Evolutionary conservation across 2,329 filamentous ascomycete genomes (phyloP).

Genomic region (Aspergillus sclerotialis): DNA sequence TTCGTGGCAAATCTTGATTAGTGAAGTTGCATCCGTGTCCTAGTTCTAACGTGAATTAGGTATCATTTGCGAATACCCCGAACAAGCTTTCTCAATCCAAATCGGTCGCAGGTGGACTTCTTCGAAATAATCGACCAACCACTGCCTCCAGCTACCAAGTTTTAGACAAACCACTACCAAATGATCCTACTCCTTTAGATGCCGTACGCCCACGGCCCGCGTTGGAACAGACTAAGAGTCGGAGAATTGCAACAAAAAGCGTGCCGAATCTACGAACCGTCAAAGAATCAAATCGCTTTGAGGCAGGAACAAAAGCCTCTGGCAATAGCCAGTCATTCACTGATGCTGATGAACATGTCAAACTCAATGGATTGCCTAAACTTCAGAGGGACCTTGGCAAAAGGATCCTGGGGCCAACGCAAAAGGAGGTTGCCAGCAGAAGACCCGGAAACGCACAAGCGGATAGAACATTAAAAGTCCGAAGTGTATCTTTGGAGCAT

Average conservation of each 20-base stretch:
- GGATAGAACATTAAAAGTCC: slow-evolving; percentile 15
- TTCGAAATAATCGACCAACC: slow-evolving; percentile 11
- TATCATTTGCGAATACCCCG: slow-evolving; percentile 12
- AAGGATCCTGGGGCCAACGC: slow-evolving; percentile 17
- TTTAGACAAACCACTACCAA: slow-evolving; percentile 25
- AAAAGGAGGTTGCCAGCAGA: slow-evolving; percentile 13
- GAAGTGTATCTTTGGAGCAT: slow-evolving; percentile 20
- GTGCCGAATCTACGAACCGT: slow-evolving; percentile 11
- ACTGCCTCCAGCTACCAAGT: slow-evolving; percentile 1
- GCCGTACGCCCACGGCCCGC: slow-evolving; percentile 6
- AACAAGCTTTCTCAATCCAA: slow-evolving; percentile 9
- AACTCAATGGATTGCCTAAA: slow-evolving; percentile 10
- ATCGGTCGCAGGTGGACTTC: slow-evolving; percentile 19
- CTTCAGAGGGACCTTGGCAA: slow-evolving; percentile 14
- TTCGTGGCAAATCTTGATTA: slow-evolving; percentile 50
- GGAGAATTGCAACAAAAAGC: slow-evolving; percentile 8
- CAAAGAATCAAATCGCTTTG: slow-evolving; percentile 7
- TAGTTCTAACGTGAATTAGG: slow-evolving; percentile 8
- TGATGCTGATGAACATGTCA: slow-evolving; percentile 9
- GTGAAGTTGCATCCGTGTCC: not conserved
- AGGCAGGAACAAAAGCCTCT: slow-evolving; percentile 8
- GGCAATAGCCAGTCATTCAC: slow-evolving; percentile 17
- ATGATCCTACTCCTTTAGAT: slow-evolving; percentile 14
- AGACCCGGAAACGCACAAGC: slow-evolving; percentile 5
- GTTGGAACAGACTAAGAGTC: slow-evolving; percentile 7